A percentile compares a stretch with the other conserved stretches of the same genome.
Conservation (phyloP, 2,329 filamentous ascomycete species). For the Thermochaetoides dissita region DNA sequence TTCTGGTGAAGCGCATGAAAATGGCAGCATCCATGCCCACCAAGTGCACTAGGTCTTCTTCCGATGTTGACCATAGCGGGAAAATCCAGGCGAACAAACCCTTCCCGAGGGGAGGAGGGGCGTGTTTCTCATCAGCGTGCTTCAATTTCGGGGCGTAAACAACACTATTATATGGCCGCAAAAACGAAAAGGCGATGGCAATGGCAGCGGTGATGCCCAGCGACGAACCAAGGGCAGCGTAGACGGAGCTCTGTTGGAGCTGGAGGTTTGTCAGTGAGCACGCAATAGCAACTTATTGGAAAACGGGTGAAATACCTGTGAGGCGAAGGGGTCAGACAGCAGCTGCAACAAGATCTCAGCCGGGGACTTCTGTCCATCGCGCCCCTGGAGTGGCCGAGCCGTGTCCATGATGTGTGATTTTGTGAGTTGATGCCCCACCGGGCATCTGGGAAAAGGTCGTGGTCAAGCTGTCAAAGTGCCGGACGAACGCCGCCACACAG, state of each 20-base stretch:
- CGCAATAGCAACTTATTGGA: background rate
- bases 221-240: slow-evolving; percentile 68
- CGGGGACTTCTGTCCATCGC: slow-evolving; percentile 8
- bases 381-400: slow-evolving; percentile 5
- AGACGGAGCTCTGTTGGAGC: slow-evolving; percentile 47
- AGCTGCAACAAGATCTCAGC: slow-evolving; percentile 21
- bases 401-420: slow-evolving; percentile 4
- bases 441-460: slow-evolving; percentile 7
- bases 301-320: slow-evolving; percentile 23
- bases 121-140: slow-evolving; percentile 79
- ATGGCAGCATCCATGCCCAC: slow-evolving; percentile 84
- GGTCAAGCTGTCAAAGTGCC: background rate
- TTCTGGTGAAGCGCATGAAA: slow-evolving; percentile 75
- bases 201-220: slow-evolving; percentile 60
- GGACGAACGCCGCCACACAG: no score
- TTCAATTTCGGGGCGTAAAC: slow-evolving; percentile 93
- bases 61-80: slow-evolving; percentile 64
- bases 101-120: slow-evolving; percentile 73
- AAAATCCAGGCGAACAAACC: slow-evolving; percentile 78
- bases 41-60: slow-evolving; percentile 62
- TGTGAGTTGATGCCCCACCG: slow-evolving; percentile 3
- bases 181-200: slow-evolving; percentile 68
- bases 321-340: slow-evolving; percentile 36
- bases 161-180: slow-evolving; percentile 80
- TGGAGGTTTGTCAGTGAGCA: slow-evolving; percentile 15